These are phyloP conservation scores for Botrytis elliptica DNA, from an alignment of 2,329 filamentous ascomycete genomes.

Conservation along the genomic window DNA sequence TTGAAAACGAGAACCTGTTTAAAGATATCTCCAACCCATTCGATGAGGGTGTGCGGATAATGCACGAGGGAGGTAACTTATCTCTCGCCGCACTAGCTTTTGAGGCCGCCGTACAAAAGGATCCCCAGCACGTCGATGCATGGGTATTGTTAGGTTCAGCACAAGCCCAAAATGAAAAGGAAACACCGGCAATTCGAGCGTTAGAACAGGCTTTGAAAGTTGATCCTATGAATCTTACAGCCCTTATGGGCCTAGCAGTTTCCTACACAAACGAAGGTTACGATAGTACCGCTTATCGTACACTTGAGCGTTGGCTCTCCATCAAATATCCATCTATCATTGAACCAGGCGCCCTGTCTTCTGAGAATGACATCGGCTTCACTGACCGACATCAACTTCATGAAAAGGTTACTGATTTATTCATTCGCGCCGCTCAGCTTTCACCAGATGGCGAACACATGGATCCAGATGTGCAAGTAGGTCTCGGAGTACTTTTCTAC, in stretches of 20 bases:
- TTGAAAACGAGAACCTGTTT: conserved; percentile 93
- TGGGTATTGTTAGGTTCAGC: conserved; percentile 91
- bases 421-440: conserved; percentile 88
- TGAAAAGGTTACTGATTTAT: conserved; percentile 83
- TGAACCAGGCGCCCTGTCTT: conserved; percentile 64
- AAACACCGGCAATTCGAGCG: conserved; percentile 90
- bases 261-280: conserved; percentile 99
- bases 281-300: conserved; percentile 93
- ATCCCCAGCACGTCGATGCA: conserved; percentile 82
- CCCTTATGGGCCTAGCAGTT: conserved; percentile 92
- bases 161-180: conserved; percentile 98
- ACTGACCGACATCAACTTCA: conserved; percentile 89
- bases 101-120: conserved; percentile 90
- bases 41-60: conserved; percentile 88
- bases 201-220: conserved; percentile 87
- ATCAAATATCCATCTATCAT: conserved; percentile 87
- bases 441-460: conserved; percentile 91
- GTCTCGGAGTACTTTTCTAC: conserved; percentile 94
- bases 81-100: conserved; percentile 92
- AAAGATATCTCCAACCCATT: conserved; percentile 79
- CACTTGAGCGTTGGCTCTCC: conserved; percentile 94
- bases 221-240: conserved; percentile 81
- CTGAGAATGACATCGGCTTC: conserved; percentile 83
- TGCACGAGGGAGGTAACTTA: conserved; percentile 90
- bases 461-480: conserved; percentile 98